Percentiles rank a stretch among this genome's conserved stretches.
Evolutionary conservation across 1,139 yeast genomes (phyloP).

Genomic region (Blastobotrys indianensis): DNA sequence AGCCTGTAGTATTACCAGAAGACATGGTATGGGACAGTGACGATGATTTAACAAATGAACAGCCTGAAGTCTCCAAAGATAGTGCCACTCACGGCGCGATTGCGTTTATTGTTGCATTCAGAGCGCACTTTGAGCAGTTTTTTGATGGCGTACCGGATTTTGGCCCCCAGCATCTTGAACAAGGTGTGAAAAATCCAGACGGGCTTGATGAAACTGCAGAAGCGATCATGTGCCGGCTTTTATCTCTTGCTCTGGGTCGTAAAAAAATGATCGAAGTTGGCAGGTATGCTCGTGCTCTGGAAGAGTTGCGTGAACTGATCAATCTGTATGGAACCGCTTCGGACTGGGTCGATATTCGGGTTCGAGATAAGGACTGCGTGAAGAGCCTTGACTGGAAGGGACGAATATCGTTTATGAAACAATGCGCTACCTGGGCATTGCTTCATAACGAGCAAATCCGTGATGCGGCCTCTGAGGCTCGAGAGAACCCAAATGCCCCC

Average conservation of each 20-base stretch:
- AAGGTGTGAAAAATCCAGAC: constrained; percentile 27
- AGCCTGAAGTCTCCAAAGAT: constrained; percentile 20
- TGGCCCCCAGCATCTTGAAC: constrained; percentile 39
- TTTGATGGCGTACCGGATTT: constrained; percentile 33
- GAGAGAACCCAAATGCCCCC: constrained; percentile 10
- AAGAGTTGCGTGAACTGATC: constrained; percentile 25
- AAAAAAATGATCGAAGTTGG: constrained; percentile 38
- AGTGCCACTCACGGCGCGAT: constrained; percentile 24
- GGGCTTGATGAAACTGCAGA: constrained; percentile 30
- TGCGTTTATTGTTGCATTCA: constrained; percentile 34
- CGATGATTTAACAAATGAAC: constrained; percentile 19
- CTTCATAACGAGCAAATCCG: constrained; percentile 1
- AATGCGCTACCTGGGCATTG: constrained; percentile 7
- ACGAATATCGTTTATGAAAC: constrained; percentile 5
- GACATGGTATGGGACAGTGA: constrained; percentile 28
- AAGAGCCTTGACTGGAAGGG: constrained; percentile 6
- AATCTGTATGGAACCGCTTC: background rate
- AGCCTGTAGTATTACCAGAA: constrained; percentile 3
- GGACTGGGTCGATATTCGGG: constrained; percentile 3
- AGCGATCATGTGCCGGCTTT: constrained; percentile 31
- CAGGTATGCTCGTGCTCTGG: constrained; percentile 33
- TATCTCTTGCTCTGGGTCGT: constrained; percentile 36
- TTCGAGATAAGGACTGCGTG: constrained; percentile 3
- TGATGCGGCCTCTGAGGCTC: background rate
- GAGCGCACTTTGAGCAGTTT: constrained; percentile 30